Conservation (phyloP, 2,329 filamentous ascomycete species). For the Acarospora socialis region DNA sequence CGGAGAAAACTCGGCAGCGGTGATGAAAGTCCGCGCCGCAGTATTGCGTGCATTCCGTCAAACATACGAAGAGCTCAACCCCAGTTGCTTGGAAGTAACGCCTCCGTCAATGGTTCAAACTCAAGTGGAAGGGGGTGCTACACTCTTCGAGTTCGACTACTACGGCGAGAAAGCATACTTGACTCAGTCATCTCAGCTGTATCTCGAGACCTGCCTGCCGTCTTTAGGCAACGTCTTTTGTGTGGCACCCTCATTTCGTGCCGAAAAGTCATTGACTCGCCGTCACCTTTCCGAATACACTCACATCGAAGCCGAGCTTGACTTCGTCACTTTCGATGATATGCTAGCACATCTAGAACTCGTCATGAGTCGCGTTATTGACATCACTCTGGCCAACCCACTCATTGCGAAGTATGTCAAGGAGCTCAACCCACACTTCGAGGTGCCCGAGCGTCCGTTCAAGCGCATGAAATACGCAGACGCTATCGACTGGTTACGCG, state of each 20-base stretch:
- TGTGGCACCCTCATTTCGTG: constrained; percentile 96
- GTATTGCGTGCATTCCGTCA: constrained; percentile 69
- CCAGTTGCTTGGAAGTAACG: constrained; percentile 61
- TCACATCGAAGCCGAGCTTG: constrained; percentile 89
- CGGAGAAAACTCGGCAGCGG: constrained; percentile 66
- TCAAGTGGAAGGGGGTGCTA: constrained; percentile 83
- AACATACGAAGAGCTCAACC: constrained; percentile 52
- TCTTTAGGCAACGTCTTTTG: constrained; percentile 92
- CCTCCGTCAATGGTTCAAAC: constrained; percentile 90
- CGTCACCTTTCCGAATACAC: constrained; percentile 94
- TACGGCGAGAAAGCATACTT: constrained; percentile 85
- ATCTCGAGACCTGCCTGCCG: constrained; percentile 87
- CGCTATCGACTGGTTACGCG: constrained; percentile 84
- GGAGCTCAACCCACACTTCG: constrained; percentile 82
- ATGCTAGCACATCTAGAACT: constrained; percentile 77
- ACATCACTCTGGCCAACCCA: constrained; percentile 60
- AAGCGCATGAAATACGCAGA: constrained; percentile 89
- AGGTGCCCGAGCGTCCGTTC: constrained; percentile 70
- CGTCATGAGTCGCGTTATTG: constrained; percentile 74
- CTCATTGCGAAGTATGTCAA: constrained; percentile 59
- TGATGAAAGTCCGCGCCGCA: constrained; percentile 75
- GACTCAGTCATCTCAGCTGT: constrained; percentile 92
- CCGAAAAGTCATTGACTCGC: constrained; percentile 87
- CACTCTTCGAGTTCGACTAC: constrained; percentile 79
- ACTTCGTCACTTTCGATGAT: constrained; percentile 88